A percentile compares a stretch with the other conserved stretches of the same genome.
Evolutionary conservation across 768 basidiomycete genomes (phyloP).

Genomic region (Tylopilus felleus): DNA sequence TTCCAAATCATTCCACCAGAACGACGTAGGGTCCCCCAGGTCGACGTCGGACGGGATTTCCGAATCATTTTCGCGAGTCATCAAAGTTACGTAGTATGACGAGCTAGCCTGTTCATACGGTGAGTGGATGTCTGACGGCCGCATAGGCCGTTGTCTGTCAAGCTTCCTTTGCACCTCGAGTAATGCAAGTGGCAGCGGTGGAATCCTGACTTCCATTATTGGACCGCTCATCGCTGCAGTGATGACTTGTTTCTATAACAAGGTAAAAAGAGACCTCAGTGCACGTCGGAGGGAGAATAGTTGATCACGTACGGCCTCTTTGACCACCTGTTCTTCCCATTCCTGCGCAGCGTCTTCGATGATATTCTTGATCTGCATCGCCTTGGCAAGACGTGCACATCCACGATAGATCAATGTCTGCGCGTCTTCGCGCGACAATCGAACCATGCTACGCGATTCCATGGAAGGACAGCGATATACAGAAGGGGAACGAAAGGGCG

Average conservation of each 20-base stretch:
- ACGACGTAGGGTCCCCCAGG: slow-evolving; percentile 4
- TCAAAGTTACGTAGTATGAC: neutral
- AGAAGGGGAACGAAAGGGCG: too few relatives aligned
- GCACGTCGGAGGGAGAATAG: too few relatives aligned
- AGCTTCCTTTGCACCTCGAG: slow-evolving; percentile 3
- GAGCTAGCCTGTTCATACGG: neutral
- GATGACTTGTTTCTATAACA: neutral
- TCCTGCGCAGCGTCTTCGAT: neutral
- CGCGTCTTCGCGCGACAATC: neutral
- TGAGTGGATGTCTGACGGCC: slow-evolving; percentile 1
- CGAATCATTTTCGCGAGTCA: neutral
- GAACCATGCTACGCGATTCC: neutral
- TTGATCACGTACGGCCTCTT: slow-evolving; percentile 7
- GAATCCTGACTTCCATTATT: slow-evolving; percentile 1
- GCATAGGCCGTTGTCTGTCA: neutral
- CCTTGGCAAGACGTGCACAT: slow-evolving; percentile 1
- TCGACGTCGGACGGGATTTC: neutral
- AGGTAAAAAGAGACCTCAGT: too few relatives aligned
- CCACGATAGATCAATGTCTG: neutral
- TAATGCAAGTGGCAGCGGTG: neutral
- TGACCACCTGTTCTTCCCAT: slow-evolving; percentile 5
- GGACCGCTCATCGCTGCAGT: neutral
- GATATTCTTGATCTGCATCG: neutral
- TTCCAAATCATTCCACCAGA: slow-evolving; percentile 9
- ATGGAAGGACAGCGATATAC: too few relatives aligned